Evolutionary conservation across 1,139 yeast species (phyloP).

Genomic region (Yamadazyma blattariae): DNA sequence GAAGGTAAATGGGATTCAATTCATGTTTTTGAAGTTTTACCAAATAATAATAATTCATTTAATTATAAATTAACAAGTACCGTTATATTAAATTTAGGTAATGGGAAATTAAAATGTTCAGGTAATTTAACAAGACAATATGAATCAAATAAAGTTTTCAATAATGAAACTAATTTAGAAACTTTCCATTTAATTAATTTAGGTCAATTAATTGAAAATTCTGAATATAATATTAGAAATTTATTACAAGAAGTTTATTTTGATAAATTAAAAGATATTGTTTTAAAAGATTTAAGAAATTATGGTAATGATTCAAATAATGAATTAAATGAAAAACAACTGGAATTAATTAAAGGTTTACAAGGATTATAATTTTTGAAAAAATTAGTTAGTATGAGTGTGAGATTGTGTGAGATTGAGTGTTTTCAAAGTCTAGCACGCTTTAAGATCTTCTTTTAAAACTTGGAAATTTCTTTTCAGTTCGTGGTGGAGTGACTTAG

Average conservation of each 20-base stretch:
- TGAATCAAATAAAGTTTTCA: conserved; percentile 47
- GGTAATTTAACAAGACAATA: conserved; percentile 86
- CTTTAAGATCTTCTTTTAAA: too few species aligned
- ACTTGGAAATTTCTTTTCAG: too few species aligned
- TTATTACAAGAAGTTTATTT: conserved; percentile 91
- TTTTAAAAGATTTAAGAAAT: conserved; percentile 65
- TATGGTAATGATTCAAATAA: conserved; percentile 37
- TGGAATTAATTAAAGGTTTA: conserved; percentile 50
- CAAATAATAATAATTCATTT: conserved; percentile 42
- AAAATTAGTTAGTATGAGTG: too few species aligned
- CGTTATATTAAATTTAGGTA: conserved; percentile 68
- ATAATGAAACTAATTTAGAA: conserved; percentile 38
- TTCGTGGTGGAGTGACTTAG: too few species aligned
- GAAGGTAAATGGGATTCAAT: conserved; percentile 85
- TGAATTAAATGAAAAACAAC: conserved; percentile 45
- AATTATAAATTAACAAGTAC: conserved; percentile 81
- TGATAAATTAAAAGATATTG: conserved; percentile 87
- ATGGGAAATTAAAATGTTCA: conserved; percentile 50
- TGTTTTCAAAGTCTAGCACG: too few species aligned
- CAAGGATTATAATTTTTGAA: conserved; percentile 13
- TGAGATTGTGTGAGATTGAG: too few species aligned
- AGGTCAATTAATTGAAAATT: conserved; percentile 83
- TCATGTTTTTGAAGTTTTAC: conserved; percentile 82
- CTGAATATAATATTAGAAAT: conserved; percentile 84
- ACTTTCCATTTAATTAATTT: conserved; percentile 77